Conservation (phyloP, 345 rosid species). For the Eucalyptus pauciflora region DNA sequence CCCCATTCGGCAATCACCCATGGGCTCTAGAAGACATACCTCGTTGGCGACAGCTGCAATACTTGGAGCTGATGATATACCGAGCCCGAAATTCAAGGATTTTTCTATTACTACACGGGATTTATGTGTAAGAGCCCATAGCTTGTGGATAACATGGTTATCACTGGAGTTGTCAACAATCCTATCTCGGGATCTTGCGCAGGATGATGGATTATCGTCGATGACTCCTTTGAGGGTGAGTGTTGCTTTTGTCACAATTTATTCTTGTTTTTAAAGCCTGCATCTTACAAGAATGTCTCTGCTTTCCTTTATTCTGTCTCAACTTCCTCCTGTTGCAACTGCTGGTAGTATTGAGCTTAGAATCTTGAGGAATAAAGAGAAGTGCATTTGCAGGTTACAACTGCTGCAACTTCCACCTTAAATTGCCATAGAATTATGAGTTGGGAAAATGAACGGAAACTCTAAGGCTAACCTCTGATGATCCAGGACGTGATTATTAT, state of each 20-base stretch:
- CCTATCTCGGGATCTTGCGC: constrained; percentile 53
- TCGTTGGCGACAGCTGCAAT: constrained; percentile 74
- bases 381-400: background rate
- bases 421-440: background rate
- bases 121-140: constrained; percentile 79
- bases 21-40: constrained; percentile 53
- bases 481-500: background rate
- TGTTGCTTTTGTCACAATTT: background rate
- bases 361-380: background rate
- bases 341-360: background rate
- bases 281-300: background rate
- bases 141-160: constrained; percentile 90
- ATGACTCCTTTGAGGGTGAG: constrained; percentile 71
- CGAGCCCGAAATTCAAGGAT: constrained; percentile 67
- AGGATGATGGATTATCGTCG: constrained; percentile 77
- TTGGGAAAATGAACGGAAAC: background rate
- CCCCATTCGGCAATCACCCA: constrained; percentile 34
- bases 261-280: background rate
- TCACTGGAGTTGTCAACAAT: constrained; percentile 71
- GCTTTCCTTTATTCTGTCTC: background rate
- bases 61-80: constrained; percentile 72
- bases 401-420: background rate
- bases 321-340: background rate
- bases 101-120: constrained; percentile 45
- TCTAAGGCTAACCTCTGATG: background rate